Evolutionary conservation across 371 early-diverging fungal genomes (phyloP).

Genomic region (Syncephalis fuscata): DNA sequence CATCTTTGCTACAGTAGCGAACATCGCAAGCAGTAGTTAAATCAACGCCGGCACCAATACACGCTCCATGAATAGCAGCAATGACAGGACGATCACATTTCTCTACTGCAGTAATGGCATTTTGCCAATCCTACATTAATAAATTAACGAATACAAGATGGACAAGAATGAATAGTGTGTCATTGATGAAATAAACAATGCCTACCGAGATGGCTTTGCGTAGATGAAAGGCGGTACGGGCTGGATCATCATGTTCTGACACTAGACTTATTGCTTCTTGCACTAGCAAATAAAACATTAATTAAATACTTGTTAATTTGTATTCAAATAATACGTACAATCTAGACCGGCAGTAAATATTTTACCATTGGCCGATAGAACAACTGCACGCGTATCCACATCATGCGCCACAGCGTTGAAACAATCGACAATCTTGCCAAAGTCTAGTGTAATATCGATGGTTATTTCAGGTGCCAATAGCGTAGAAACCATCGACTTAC

Average conservation of each 20-base stretch:
- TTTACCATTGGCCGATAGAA: conserved; percentile 54
- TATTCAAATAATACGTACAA: conserved; percentile 22
- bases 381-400: conserved; percentile 44
- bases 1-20: conserved; percentile 61
- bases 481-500: conserved; percentile 5
- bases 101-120: conserved; percentile 58
- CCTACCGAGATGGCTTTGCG: conserved; percentile 22
- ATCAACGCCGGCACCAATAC: conserved; percentile 85
- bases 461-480: conserved; percentile 7
- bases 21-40: conserved; percentile 84
- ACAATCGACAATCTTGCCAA: conserved; percentile 32
- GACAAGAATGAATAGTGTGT: background rate
- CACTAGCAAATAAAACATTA: background rate
- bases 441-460: conserved; percentile 13
- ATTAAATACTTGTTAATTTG: background rate
- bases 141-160: background rate
- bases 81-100: conserved; percentile 76
- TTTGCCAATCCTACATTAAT: conserved; percentile 31
- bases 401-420: conserved; percentile 40
- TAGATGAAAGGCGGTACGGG: conserved; percentile 23
- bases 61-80: conserved; percentile 70
- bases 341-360: conserved; percentile 87
- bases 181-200: background rate
- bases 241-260: conserved; percentile 16
- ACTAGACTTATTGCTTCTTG: background rate